Percentiles rank a stretch among this genome's conserved stretches.
Conservation (phyloP, 2,329 filamentous ascomycete species). For the Cryphonectria japonica region DNA sequence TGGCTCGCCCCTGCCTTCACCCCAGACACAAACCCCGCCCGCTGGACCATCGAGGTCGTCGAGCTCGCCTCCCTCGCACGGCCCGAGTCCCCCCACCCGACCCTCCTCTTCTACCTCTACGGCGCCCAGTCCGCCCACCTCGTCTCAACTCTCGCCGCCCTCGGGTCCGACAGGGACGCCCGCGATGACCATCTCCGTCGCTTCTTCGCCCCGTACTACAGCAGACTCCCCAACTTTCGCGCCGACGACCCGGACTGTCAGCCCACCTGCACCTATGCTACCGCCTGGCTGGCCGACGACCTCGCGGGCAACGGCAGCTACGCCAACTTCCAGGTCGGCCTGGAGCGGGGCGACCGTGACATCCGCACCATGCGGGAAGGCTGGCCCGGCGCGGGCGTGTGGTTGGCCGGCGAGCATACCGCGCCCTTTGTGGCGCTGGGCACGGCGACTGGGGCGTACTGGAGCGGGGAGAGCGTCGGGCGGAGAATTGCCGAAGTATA, state of each 20-base stretch:
- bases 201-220: slow-evolving; percentile 80
- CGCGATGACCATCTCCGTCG: slow-evolving; percentile 59
- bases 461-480: slow-evolving; percentile 82
- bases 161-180: slow-evolving; percentile 46
- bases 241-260: slow-evolving; percentile 57
- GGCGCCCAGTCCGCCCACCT: slow-evolving; percentile 61
- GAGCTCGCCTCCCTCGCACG: slow-evolving; percentile 69
- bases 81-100: slow-evolving; percentile 63
- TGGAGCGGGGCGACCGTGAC: slow-evolving; percentile 72
- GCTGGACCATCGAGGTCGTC: slow-evolving; percentile 77
- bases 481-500: slow-evolving; percentile 64
- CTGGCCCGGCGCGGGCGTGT: slow-evolving; percentile 69
- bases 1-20: slow-evolving; percentile 76
- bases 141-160: slow-evolving; percentile 41
- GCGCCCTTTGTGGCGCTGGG: slow-evolving; percentile 87
- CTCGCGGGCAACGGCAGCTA: slow-evolving; percentile 84
- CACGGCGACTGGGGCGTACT: slow-evolving; percentile 88
- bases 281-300: slow-evolving; percentile 77
- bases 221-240: slow-evolving; percentile 71
- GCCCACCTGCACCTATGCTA: slow-evolving; percentile 68
- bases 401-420: slow-evolving; percentile 90
- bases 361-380: slow-evolving; percentile 68
- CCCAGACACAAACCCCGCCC: slow-evolving; percentile 58
- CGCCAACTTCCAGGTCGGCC: slow-evolving; percentile 79
- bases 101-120: slow-evolving; percentile 81